phyloP scores from a whole-genome alignment of 2,329 filamentous ascomycete genomes.

The Colletotrichum salicis region DNA sequence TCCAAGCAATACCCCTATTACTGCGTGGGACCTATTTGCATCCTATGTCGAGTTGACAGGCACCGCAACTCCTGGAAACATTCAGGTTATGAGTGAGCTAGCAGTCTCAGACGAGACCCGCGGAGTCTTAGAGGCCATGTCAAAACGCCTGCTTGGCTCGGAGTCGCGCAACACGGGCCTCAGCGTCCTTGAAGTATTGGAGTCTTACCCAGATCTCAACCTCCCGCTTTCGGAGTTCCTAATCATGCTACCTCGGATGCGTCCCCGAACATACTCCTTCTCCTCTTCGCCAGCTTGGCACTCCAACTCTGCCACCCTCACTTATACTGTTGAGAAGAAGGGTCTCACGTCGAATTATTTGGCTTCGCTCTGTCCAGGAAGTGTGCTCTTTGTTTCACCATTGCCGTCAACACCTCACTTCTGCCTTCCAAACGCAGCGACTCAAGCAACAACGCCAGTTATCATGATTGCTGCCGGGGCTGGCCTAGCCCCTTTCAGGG shows the following conservation, averaged over 20 bases:
- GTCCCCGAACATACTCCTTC: slow-evolving; percentile 67
- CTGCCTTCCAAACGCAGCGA: slow-evolving; percentile 57
- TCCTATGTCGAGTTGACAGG: no score
- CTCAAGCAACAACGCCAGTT: slow-evolving; percentile 55
- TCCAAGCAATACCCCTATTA: no score
- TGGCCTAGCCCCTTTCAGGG: slow-evolving; percentile 71
- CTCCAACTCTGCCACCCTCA: no score
- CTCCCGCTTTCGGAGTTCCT: slow-evolving; percentile 76
- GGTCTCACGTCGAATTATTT: slow-evolving; percentile 37
- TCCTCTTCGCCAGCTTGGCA: slow-evolving; percentile 47
- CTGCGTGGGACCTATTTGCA: no score
- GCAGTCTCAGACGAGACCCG: no score
- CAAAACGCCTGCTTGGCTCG: slow-evolving; percentile 52
- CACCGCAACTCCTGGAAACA: no score
- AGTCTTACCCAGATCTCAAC: slow-evolving; percentile 63
- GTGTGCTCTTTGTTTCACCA: slow-evolving; percentile 50
- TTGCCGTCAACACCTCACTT: slow-evolving; percentile 49
- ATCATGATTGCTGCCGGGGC: slow-evolving; percentile 64
- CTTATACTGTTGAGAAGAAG: slow-evolving; percentile 37
- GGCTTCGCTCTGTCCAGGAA: no score
- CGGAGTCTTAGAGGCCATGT: slow-evolving; percentile 21
- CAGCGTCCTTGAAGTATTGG: slow-evolving; percentile 74
- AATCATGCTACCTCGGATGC: slow-evolving; percentile 79
- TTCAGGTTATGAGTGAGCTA: no score
- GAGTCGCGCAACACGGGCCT: slow-evolving; percentile 67